These are phyloP conservation scores for Termitomyces sp. DNA, from an alignment of 768 basidiomycete species.

Conservation along the genomic window DNA sequence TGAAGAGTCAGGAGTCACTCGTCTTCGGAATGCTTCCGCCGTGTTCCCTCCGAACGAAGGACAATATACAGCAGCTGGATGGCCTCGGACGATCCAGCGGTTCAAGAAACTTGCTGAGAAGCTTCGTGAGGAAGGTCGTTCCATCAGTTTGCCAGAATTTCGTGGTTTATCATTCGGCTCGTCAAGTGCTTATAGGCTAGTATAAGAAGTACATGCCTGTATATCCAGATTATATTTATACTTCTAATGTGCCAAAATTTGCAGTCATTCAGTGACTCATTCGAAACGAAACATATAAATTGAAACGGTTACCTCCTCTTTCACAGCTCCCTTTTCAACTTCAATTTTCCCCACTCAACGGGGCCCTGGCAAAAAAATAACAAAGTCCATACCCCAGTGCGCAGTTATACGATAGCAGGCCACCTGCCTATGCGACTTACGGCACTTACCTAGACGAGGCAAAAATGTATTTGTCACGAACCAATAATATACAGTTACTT, in stretches of 20 bases:
- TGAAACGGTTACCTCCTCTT: too few relatives aligned
- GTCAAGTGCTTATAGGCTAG: not conserved
- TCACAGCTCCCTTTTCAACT: too few relatives aligned
- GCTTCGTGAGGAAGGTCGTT: not conserved
- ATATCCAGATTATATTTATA: too few relatives aligned
- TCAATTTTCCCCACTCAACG: too few relatives aligned
- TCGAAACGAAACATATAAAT: too few relatives aligned
- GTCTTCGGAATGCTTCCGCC: not conserved
- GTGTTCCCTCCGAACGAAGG: not conserved
- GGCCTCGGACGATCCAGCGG: not conserved
- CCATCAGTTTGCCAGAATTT: not conserved
- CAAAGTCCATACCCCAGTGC: too few relatives aligned
- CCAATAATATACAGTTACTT: too few relatives aligned
- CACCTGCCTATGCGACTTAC: too few relatives aligned
- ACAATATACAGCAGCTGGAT: not conserved
- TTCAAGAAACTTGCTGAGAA: not conserved
- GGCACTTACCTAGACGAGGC: too few relatives aligned
- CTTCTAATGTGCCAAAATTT: not conserved
- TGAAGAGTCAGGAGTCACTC: not conserved
- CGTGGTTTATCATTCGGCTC: not conserved
- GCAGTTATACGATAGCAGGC: too few relatives aligned
- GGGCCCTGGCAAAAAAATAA: too few relatives aligned
- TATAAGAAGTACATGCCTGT: not conserved
- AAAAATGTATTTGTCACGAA: too few relatives aligned
- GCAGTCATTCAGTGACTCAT: not conserved